Evolutionary conservation across 345 rosid species (phyloP).

Genomic region (Gossypium raimondii): DNA sequence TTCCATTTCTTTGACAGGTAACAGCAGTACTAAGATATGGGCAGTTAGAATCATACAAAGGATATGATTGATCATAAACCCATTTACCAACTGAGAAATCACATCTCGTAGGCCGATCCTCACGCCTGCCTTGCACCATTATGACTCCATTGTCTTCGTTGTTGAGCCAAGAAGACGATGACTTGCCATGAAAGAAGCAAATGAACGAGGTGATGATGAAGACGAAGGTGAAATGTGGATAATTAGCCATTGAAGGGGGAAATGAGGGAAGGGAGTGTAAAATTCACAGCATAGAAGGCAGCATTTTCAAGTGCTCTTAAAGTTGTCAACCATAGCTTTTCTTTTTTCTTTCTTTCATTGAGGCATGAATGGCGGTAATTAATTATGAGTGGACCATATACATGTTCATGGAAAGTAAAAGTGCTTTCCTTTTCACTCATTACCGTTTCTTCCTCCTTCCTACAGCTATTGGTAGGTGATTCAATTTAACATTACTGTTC

Average conservation of each 20-base stretch:
- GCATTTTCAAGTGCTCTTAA: conserved; percentile 7
- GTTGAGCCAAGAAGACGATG: conserved; percentile 33
- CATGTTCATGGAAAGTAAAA: neutral
- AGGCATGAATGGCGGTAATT: conserved; percentile 19
- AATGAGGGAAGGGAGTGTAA: neutral
- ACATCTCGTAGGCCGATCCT: conserved; percentile 35
- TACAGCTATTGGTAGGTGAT: neutral
- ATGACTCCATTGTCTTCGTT: conserved; percentile 34
- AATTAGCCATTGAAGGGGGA: conserved; percentile 29
- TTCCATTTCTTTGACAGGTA: conserved; percentile 78
- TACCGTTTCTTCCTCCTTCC: neutral
- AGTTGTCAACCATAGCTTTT: neutral
- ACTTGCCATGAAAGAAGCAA: conserved; percentile 27
- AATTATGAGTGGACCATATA: conserved; percentile 10
- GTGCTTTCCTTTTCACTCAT: neutral
- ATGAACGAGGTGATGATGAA: conserved; percentile 8
- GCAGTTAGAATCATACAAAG: conserved; percentile 73
- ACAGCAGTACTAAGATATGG: conserved; percentile 79
- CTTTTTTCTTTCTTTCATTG: conserved; percentile 1
- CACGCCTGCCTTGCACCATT: conserved; percentile 34
- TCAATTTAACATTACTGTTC: neutral
- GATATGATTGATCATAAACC: conserved; percentile 70
- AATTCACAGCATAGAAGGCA: neutral
- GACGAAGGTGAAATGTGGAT: conserved; percentile 17
- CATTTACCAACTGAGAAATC: conserved; percentile 74